A percentile compares a stretch with the other conserved stretches of the same genome.
These are phyloP conservation scores for Aspergillus awamori DNA, from an alignment of 2,329 filamentous ascomycete genomes.

Conservation along the genomic window DNA sequence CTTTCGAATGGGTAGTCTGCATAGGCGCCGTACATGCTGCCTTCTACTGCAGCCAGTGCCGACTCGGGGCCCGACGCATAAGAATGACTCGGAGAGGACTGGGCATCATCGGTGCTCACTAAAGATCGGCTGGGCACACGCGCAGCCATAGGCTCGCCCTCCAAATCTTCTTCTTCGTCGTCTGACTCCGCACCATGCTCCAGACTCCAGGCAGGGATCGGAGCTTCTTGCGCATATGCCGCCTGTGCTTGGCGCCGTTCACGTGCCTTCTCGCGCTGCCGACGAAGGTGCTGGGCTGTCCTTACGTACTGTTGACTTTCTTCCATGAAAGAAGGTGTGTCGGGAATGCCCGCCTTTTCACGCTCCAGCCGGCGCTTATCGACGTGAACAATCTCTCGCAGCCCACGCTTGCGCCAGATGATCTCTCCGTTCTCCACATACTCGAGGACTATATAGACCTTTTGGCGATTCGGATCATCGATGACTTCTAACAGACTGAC, in stretches of 20 bases:
- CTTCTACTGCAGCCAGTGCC: slow-evolving; percentile 64
- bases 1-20: slow-evolving; percentile 64
- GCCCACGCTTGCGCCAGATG: slow-evolving; percentile 86
- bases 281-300: slow-evolving; percentile 39
- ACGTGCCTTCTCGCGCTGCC: slow-evolving; percentile 58
- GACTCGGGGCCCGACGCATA: slow-evolving; percentile 48
- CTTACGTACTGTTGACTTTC: slow-evolving; percentile 48
- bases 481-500: slow-evolving; percentile 96
- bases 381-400: slow-evolving; percentile 78
- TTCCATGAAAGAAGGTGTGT: slow-evolving; percentile 59
- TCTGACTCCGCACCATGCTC: slow-evolving; percentile 71
- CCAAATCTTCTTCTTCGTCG: slow-evolving; percentile 42
- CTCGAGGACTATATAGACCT: slow-evolving; percentile 97
- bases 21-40: slow-evolving; percentile 76
- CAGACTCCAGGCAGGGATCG: slow-evolving; percentile 77
- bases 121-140: slow-evolving; percentile 39
- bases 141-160: slow-evolving; percentile 33
- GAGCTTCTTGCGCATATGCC: slow-evolving; percentile 53
- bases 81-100: slow-evolving; percentile 57
- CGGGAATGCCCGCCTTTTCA: slow-evolving; percentile 73
- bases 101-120: slow-evolving; percentile 54
- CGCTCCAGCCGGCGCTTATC: slow-evolving; percentile 79
- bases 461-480: slow-evolving; percentile 92
- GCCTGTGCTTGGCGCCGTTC: slow-evolving; percentile 64
- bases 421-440: slow-evolving; percentile 94